Conservation (phyloP, 768 basidiomycete species). For the Amanita thiersii region DNA sequence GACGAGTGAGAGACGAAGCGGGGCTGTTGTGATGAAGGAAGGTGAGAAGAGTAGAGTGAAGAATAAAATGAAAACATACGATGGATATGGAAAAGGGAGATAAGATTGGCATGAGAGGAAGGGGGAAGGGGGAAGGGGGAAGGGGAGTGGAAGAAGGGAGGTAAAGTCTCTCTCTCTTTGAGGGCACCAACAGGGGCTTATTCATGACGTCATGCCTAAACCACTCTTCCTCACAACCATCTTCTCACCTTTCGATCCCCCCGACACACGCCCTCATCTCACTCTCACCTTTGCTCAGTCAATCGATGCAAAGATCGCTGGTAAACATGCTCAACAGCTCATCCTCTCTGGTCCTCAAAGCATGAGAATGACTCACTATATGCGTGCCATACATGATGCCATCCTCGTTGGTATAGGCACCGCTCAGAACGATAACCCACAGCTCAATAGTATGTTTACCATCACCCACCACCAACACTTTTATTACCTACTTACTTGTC, state of each 20-base stretch:
- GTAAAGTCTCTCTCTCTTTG: too few relatives aligned
- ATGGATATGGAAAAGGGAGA: constrained; percentile 5
- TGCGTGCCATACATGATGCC: constrained; percentile 87
- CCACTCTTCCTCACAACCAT: constrained; percentile 6
- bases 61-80: not conserved
- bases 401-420: constrained; percentile 91
- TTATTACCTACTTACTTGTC: not conserved
- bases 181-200: constrained; percentile 1
- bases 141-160: constrained; percentile 1
- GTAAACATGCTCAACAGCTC: constrained; percentile 62
- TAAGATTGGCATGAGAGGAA: constrained; percentile 2
- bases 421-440: constrained; percentile 85
- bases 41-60: not conserved
- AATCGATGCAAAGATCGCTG: constrained; percentile 83
- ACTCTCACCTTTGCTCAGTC: constrained; percentile 85
- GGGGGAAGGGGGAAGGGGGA: not conserved
- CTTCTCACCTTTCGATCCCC: not conserved
- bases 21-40: not conserved
- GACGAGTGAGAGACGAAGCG: not conserved
- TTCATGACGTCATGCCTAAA: constrained; percentile 1
- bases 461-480: not conserved
- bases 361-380: constrained; percentile 92
- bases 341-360: constrained; percentile 79
- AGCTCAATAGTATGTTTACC: constrained; percentile 72
- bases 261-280: constrained; percentile 43